Evolutionary conservation across 495 filamentous ascomycete genomes (phyloP).

Genomic region (Margaritispora aquatica): DNA sequence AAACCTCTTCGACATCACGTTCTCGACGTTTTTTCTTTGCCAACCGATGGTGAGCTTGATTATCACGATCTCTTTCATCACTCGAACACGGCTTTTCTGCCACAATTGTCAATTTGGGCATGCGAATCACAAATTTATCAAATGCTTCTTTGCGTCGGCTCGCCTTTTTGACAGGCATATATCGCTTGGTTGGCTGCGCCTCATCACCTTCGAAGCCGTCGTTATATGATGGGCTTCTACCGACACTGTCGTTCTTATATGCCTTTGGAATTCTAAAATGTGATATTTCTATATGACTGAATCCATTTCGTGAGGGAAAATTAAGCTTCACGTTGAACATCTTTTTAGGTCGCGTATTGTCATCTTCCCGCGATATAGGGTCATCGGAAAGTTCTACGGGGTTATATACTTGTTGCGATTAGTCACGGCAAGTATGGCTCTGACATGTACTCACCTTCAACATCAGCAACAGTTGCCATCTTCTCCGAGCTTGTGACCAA

Average conservation of each 20-base stretch:
- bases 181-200: constrained; percentile 6
- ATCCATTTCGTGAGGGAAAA: not conserved
- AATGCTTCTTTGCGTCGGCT: not conserved
- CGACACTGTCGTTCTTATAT: not conserved
- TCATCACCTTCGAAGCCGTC: constrained; percentile 23
- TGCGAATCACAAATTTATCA: not conserved
- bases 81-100: not conserved
- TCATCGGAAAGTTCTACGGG: constrained; percentile 15
- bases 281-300: constrained; percentile 6
- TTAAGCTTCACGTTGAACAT: not conserved
- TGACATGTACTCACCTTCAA: not conserved
- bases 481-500: constrained; percentile 4
- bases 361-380: constrained; percentile 16
- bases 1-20: not conserved
- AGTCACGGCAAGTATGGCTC: not conserved
- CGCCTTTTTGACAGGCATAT: constrained; percentile 2
- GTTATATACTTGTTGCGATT: not conserved
- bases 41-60: not conserved
- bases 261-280: constrained; percentile 9
- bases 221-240: not conserved
- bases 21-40: not conserved
- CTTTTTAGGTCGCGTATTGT: not conserved
- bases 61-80: not conserved
- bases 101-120: constrained; percentile 12
- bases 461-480: not conserved